Base-by-base conservation (phyloP, 2,329 filamentous ascomycete species). In the Moelleriella libera region DNA sequence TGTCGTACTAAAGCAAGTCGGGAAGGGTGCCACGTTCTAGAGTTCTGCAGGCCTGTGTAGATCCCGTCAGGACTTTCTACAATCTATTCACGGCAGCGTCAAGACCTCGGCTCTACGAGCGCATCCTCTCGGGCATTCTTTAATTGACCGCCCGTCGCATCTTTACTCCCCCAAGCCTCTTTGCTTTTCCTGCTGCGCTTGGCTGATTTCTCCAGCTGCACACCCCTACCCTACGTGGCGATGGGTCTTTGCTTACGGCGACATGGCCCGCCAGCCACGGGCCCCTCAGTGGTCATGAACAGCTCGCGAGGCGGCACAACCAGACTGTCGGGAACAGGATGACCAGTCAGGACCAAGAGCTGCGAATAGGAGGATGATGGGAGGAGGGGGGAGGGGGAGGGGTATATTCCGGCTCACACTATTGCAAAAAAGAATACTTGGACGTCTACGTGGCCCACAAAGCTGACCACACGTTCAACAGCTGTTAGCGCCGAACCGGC, bases 401-500 rank as follows among this genome's bases (percentile, higher is more conserved):
- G 32, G 32, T 37, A 12, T 37, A 8, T 37, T 41, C 10, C n/a
- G 10, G 11, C 14, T 41, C 14, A 41, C 14, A n/a, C 40, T n/a
- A 41, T n/a, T 41, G 3, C 7, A 5, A 39, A 29, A 4, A 44
- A 39, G n/a, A 39, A 41, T 12, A 21, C 21, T 21, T 21, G 21
- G 21, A 21, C 21, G 21, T 21, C 21, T 21, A 14, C 28, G 28
- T 4, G 41, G 14, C 9, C n/a, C n/a, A 14, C n/a, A 43, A 43
- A 43, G n/a, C 41, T 21, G 8, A n/a, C 8, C 32, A 37, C 32
- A 37, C 8, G 12, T 8, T 37, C 32, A 12, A 37, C 32, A 8
- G 12, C 32, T 37, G 8, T 45, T 47, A 45, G 49, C 45, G 43
- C 50, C n/a, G 45, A 49, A 48, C 50, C 46, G 45, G 30, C 30